These are phyloP conservation scores for Sphenostylis stenocarpa DNA, from an alignment of 306 rosid species.

Conservation along the genomic window DNA sequence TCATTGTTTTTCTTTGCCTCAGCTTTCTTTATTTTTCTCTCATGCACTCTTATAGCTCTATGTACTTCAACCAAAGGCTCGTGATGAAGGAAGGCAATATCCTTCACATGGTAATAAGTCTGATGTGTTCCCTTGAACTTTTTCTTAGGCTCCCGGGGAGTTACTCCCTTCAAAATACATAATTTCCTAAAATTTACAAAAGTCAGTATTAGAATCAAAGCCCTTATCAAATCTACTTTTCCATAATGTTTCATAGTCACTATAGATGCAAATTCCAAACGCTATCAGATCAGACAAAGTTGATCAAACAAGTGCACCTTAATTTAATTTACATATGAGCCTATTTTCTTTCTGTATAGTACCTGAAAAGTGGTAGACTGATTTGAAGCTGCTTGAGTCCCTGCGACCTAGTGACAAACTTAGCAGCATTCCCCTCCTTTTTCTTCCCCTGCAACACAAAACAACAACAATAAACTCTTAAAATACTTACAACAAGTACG, in stretches of 20 bases:
- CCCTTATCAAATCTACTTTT: background rate
- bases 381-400: constrained; percentile 89
- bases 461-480: background rate
- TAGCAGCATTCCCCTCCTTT: constrained; percentile 95
- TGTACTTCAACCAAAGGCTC: constrained; percentile 80
- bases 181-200: constrained; percentile 57
- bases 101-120: constrained; percentile 92
- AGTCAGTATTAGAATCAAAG: constrained; percentile 19
- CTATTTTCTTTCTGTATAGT: background rate
- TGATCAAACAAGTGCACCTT: background rate
- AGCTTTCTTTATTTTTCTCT: constrained; percentile 81
- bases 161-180: constrained; percentile 88
- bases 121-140: constrained; percentile 93
- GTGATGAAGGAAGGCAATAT: constrained; percentile 78
- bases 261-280: background rate
- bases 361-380: constrained; percentile 84
- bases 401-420: constrained; percentile 77
- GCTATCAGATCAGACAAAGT: background rate
- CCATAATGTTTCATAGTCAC: background rate
- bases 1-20: constrained; percentile 78
- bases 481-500: background rate
- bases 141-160: constrained; percentile 93
- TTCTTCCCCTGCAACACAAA: constrained; percentile 73
- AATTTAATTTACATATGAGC: background rate
- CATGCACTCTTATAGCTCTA: constrained; percentile 68